Evolutionary conservation across 352 stramenopile species (phyloP).

Genomic region (Saprolegnia diclina): DNA sequence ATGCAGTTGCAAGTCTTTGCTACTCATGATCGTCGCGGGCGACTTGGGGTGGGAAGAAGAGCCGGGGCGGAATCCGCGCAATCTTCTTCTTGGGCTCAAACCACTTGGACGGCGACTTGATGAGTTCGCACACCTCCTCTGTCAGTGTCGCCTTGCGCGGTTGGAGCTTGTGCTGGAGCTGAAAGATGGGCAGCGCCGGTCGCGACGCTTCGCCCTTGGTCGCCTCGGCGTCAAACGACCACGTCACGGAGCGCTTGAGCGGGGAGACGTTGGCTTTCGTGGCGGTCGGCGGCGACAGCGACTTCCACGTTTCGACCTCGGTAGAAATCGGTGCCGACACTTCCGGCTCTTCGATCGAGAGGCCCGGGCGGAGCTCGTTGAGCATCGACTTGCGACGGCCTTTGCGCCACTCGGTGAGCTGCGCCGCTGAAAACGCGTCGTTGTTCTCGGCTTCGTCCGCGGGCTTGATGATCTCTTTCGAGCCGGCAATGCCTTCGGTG

Average conservation of each 20-base stretch:
- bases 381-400: slow-evolving; percentile 50
- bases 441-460: slow-evolving; percentile 33
- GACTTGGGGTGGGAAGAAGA: slow-evolving; percentile 50
- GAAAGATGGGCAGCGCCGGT: slow-evolving; percentile 20
- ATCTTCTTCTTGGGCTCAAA: slow-evolving; percentile 33
- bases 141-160: slow-evolving; percentile 48
- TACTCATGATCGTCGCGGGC: slow-evolving; percentile 33
- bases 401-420: slow-evolving; percentile 57
- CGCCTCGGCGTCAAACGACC: slow-evolving; percentile 49
- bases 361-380: slow-evolving; percentile 35
- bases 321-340: slow-evolving; percentile 26
- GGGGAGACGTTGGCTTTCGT: slow-evolving; percentile 31
- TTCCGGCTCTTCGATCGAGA: slow-evolving; percentile 29
- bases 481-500: slow-evolving; percentile 53
- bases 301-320: slow-evolving; percentile 40
- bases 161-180: slow-evolving; percentile 18
- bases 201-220: slow-evolving; percentile 32
- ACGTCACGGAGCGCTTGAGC: slow-evolving; percentile 45
- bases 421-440: slow-evolving; percentile 39
- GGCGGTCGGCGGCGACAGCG: slow-evolving; percentile 26
- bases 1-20: not conserved
- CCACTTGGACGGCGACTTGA: slow-evolving; percentile 61
- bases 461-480: slow-evolving; percentile 37
- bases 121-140: slow-evolving; percentile 58
- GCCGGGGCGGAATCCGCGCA: slow-evolving; percentile 40